phyloP scores from a whole-genome alignment of 805 yeast species.

The Metahyphopichia silvanorum region DNA sequence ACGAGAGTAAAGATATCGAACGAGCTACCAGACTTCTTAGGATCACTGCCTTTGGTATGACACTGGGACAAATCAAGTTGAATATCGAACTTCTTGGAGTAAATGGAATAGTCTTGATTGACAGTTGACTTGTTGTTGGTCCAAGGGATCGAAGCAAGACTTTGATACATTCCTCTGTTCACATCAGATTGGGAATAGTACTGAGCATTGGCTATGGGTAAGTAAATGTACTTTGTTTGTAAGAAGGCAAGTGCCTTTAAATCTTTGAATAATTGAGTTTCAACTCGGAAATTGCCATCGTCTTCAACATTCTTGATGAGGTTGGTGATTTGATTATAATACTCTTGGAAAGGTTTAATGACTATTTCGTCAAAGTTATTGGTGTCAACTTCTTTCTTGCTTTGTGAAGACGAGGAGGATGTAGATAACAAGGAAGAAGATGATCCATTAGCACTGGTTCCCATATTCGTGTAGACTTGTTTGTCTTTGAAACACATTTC shows the following conservation, averaged over 20 bases:
- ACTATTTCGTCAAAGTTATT: constrained; percentile 29
- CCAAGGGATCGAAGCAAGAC: constrained; percentile 30
- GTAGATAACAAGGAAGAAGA: not conserved
- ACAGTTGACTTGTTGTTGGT: constrained; percentile 7
- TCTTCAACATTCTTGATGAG: constrained; percentile 34
- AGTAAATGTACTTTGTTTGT: constrained; percentile 30
- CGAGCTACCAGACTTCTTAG: constrained; percentile 11
- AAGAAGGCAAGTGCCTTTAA: constrained; percentile 32
- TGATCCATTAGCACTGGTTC: not conserved
- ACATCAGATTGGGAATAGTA: constrained; percentile 9
- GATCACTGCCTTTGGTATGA: constrained; percentile 23
- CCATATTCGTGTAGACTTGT: constrained; percentile 22
- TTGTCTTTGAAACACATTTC: constrained; percentile 37
- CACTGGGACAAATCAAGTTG: constrained; percentile 25
- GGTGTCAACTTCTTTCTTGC: constrained; percentile 17
- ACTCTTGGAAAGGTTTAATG: constrained; percentile 26
- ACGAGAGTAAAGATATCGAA: constrained; percentile 33
- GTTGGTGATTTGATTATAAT: constrained; percentile 18
- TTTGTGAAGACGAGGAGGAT: not conserved
- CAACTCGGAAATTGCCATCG: constrained; percentile 27
- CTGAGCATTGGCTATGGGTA: constrained; percentile 19
- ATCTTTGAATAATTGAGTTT: constrained; percentile 33
- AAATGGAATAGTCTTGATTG: constrained; percentile 13
- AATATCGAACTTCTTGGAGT: constrained; percentile 27
- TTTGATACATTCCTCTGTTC: constrained; percentile 18